Evolutionary conservation across 192 early-diverging fungal species (phyloP).

Genomic region (Allomyces macrogynus): DNA sequence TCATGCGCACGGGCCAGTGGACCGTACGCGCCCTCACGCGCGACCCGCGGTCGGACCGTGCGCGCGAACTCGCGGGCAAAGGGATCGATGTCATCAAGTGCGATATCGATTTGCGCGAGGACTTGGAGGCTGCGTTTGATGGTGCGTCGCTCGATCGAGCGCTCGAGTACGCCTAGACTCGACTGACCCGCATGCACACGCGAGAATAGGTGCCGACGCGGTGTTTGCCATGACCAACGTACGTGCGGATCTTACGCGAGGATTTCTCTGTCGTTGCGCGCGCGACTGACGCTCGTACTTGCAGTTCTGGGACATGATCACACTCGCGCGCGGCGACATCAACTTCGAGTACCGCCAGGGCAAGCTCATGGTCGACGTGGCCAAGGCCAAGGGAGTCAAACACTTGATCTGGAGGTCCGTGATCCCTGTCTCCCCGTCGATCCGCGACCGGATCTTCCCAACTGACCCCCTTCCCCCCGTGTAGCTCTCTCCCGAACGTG

Average conservation of each 20-base stretch:
- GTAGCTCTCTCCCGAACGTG: background rate
- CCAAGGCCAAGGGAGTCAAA: background rate
- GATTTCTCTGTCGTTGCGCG: too few relatives aligned
- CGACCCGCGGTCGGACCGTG: background rate
- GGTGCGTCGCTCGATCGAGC: background rate
- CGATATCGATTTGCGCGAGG: background rate
- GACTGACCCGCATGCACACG: too few relatives aligned
- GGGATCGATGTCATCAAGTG: background rate
- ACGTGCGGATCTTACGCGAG: background rate
- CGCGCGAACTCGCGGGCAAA: background rate
- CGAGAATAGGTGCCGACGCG: too few relatives aligned
- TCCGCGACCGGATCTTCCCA: too few relatives aligned
- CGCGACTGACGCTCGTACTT: too few relatives aligned
- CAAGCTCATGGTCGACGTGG: background rate
- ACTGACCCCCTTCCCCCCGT: too few relatives aligned
- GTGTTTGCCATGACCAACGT: constrained; percentile 1
- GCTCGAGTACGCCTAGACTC: too few relatives aligned
- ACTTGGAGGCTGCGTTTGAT: background rate
- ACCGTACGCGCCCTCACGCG: background rate
- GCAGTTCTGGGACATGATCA: too few relatives aligned
- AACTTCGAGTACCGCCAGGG: background rate
- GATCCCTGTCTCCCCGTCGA: too few relatives aligned
- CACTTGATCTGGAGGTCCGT: background rate
- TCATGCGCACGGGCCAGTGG: background rate
- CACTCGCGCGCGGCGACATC: too few relatives aligned